Evolutionary conservation across 768 basidiomycete species (phyloP).

Genomic region (Suillus lakei): DNA sequence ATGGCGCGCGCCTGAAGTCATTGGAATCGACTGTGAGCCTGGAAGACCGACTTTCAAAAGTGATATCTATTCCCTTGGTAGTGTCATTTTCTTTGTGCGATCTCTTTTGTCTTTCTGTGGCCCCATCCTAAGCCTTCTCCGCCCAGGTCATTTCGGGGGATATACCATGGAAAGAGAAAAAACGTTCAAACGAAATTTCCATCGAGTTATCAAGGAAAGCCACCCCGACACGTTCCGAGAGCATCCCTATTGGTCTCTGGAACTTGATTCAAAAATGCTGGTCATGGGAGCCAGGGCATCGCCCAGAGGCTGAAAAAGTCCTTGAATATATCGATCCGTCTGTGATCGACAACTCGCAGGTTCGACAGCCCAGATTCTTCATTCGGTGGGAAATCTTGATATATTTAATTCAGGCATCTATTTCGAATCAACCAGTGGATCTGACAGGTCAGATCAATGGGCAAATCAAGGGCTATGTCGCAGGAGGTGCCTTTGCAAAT

Average conservation of each 20-base stretch:
- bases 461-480: neutral
- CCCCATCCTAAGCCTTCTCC: neutral
- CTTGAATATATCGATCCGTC: neutral
- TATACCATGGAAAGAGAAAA: neutral
- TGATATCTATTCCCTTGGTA: slow-evolving; percentile 46
- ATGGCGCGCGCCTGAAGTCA: slow-evolving; percentile 44
- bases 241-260: neutral
- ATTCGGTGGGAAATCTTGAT: neutral
- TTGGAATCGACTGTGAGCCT: slow-evolving; percentile 32
- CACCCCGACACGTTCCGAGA: neutral
- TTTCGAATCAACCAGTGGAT: neutral
- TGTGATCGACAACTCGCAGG: neutral
- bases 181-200: neutral
- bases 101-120: neutral
- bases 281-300: neutral
- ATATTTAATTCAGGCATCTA: neutral
- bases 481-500: neutral
- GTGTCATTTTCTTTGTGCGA: slow-evolving; percentile 21
- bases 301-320: neutral
- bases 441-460: neutral
- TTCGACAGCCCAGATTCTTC: neutral
- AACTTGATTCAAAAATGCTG: neutral
- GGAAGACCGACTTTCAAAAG: slow-evolving; percentile 20
- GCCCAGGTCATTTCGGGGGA: neutral
- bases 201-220: neutral